Conservation (phyloP, 371 early-diverging fungal species). For the Chytridiales sp. region DNA sequence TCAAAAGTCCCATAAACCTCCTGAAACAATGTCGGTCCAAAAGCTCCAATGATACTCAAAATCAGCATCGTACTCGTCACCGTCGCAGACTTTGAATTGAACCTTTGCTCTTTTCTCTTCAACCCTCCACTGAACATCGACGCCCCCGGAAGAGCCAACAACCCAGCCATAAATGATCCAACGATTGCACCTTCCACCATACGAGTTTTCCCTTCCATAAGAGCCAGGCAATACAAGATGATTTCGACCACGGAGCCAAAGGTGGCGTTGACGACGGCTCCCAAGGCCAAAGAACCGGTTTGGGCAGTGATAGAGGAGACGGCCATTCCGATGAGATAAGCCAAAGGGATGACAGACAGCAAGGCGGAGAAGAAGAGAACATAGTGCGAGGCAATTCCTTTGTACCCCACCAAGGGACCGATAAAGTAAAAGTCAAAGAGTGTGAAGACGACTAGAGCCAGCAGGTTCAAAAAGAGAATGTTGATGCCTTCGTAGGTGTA, state of each 20-base stretch:
- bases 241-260: conserved; percentile 96
- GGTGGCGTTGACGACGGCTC: conserved; percentile 95
- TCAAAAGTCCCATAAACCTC: conserved; percentile 78
- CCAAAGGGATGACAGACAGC: conserved; percentile 85
- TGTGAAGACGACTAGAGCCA: conserved; percentile 63
- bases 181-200: conserved; percentile 92
- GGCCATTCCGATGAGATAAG: conserved; percentile 96
- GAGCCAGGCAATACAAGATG: conserved; percentile 85
- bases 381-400: conserved; percentile 58
- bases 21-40: conserved; percentile 93
- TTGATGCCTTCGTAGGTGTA: conserved; percentile 96
- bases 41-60: conserved; percentile 88
- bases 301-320: conserved; percentile 94
- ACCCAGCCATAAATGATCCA: conserved; percentile 85
- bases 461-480: conserved; percentile 91
- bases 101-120: conserved; percentile 85
- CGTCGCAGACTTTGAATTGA: conserved; percentile 92
- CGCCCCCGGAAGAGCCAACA: conserved; percentile 88
- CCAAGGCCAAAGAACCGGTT: conserved; percentile 76
- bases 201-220: conserved; percentile 81
- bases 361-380: conserved; percentile 81
- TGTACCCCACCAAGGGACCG: conserved; percentile 47
- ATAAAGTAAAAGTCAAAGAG: conserved; percentile 80
- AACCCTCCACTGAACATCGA: conserved; percentile 93
- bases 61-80: conserved; percentile 94